Conservation (phyloP, 2,329 filamentous ascomycete genomes). For the Plectosphaerella sp. region DNA sequence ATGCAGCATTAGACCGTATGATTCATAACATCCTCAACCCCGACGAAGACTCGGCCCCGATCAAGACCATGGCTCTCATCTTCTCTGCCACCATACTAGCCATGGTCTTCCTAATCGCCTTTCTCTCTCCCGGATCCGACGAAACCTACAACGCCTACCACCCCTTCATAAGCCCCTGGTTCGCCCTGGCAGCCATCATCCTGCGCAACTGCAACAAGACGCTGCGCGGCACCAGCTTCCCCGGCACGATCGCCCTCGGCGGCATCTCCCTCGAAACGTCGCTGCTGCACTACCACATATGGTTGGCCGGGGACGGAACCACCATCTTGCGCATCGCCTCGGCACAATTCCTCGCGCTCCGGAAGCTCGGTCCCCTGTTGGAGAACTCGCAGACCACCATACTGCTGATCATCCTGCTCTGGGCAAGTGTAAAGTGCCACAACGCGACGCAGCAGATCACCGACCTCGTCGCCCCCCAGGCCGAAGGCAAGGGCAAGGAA, state of each 20-base stretch:
- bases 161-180: conserved; percentile 10
- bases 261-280: conserved; percentile 49
- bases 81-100: conserved; percentile 7
- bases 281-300: conserved; percentile 53
- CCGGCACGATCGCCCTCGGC: conserved; percentile 45
- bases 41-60: conserved; percentile 7
- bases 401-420: conserved; percentile 18
- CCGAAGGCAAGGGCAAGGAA: not conserved
- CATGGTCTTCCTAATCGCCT: conserved; percentile 9
- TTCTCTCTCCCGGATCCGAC: conserved; percentile 2
- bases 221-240: conserved; percentile 38
- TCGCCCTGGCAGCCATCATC: conserved; percentile 38
- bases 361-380: not conserved
- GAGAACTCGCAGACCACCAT: conserved; percentile 13
- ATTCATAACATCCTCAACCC: conserved; percentile 7
- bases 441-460: conserved; percentile 4
- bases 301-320: conserved; percentile 50
- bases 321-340: conserved; percentile 33
- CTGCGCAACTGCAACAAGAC: conserved; percentile 40
- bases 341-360: not conserved
- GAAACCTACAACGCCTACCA: conserved; percentile 10
- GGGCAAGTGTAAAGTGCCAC: conserved; percentile 7
- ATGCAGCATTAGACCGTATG: conserved; percentile 6
- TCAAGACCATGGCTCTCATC: conserved; percentile 8
- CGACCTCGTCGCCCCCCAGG: not conserved